These are phyloP conservation scores for Rhynchosporium agropyri DNA, from an alignment of 2,329 filamentous ascomycete species.

Conservation along the genomic window DNA sequence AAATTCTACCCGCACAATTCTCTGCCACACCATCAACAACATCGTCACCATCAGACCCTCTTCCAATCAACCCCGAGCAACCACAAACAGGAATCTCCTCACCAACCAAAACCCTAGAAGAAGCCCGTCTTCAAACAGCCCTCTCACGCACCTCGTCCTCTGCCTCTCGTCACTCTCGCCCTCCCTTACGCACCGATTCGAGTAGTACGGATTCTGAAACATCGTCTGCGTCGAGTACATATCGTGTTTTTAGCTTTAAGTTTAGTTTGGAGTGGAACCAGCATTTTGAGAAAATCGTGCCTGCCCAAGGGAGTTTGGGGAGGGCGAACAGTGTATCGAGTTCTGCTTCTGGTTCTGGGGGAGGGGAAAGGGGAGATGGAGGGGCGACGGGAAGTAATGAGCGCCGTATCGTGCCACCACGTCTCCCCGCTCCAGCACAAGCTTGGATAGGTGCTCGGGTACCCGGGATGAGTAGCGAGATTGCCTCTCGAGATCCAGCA, in stretches of 20 bases:
- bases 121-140: conserved; percentile 54
- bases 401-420: conserved; percentile 66
- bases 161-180: conserved; percentile 29
- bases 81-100: conserved; percentile 19
- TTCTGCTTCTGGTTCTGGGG: no score
- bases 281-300: conserved; percentile 44
- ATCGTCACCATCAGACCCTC: conserved; percentile 9
- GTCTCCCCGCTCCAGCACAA: conserved; percentile 72
- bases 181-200: conserved; percentile 49
- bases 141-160: conserved; percentile 43
- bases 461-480: conserved; percentile 36
- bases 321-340: no score
- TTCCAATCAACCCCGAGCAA: conserved; percentile 9
- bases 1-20: conserved; percentile 57
- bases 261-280: conserved; percentile 71
- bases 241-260: conserved; percentile 65
- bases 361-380: neutral
- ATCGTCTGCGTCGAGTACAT: conserved; percentile 49
- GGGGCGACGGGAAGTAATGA: conserved; percentile 42
- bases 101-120: conserved; percentile 52
- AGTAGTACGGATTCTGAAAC: conserved; percentile 61
- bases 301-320: neutral
- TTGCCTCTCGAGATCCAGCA: conserved; percentile 36
- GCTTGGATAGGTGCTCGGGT: conserved; percentile 54
- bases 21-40: no score